Evolutionary conservation across 148 eudicot genomes (phyloP).

Genomic region (Nepenthes mirabilis): DNA sequence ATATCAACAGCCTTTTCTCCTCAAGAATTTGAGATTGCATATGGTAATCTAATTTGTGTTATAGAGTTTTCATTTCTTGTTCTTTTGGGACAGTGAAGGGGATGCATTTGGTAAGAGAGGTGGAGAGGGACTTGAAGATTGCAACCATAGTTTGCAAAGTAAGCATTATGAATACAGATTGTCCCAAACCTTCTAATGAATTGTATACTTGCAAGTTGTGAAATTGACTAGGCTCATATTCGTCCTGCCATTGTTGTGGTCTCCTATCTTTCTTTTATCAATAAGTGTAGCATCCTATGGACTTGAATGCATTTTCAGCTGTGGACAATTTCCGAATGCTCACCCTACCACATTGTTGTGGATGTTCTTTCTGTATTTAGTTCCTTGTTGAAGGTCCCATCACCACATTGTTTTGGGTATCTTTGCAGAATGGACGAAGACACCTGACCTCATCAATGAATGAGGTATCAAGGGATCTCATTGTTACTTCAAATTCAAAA

Average conservation of each 20-base stretch:
- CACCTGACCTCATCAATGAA: slow-evolving; percentile 80
- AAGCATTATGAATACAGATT: slow-evolving; percentile 14
- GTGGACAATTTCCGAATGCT: too few species aligned
- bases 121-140: slow-evolving; percentile 91
- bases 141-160: slow-evolving; percentile 98
- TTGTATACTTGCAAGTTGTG: neutral
- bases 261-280: too few species aligned
- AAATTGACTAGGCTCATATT: too few species aligned
- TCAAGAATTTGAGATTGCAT: neutral
- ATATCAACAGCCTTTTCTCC: neutral
- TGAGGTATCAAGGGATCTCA: slow-evolving; percentile 96
- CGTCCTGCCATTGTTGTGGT: too few species aligned
- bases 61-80: slow-evolving; percentile 6
- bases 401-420: slow-evolving; percentile 1
- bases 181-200: neutral
- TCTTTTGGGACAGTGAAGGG: slow-evolving; percentile 64
- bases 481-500: slow-evolving; percentile 75
- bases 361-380: neutral
- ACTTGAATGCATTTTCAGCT: too few species aligned
- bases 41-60: neutral
- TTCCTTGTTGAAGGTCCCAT: neutral
- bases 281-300: too few species aligned
- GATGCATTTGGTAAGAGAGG: slow-evolving; percentile 88
- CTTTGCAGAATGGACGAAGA: slow-evolving; percentile 83
- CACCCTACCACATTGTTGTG: too few species aligned